Base-by-base conservation (phyloP, 202 grass and related monocot species). In the Carex arenaria region DNA sequence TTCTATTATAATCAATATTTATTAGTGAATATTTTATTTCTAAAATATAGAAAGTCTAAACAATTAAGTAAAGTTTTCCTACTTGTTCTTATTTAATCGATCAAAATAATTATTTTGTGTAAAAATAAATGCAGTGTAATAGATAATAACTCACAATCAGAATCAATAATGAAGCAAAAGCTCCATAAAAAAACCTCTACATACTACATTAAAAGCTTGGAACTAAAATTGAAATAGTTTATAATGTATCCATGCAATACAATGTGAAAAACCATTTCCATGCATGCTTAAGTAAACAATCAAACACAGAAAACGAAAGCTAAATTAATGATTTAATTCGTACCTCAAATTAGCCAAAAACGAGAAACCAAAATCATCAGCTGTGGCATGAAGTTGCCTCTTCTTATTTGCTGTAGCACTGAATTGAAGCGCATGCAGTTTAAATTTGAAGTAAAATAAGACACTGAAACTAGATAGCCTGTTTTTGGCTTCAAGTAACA, bases 391-490 rank as follows among this genome's bases (percentile, higher is more conserved):
- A 11, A 12, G 40, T 52, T 49, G 71, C 72, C 17, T 34, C 69
- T 72, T 72, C 8, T 52, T 49, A 10, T 49, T 49, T 28, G 12
- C 20, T 74, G 43, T 42, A 62, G 13, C 66, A 68, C n/a, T 40
- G 17, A 42, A 68, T 68, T 68, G 66, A 52, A 74, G 20, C 22
- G 9, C 38, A 40, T 26, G 1, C 42, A 76, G 23, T 34, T 15
- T 76, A 56, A 14, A 9, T 38, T 78, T 78, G 30, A 54, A 60
- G 28, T 78, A 53, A 78, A 78, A 59, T 60, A 78, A 78, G 73
- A 78, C 53, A 78, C 53, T 77, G 53, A 78, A 78, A 78, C 3
- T 13, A 57, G 60, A 53, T 13, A 57, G 60, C 73, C 14, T 28
- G 30, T 36, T 78, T 54, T 38, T 59, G 34, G 52, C 17, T 34